Conservation (phyloP, 306 rosid species). For the Pterocarpus santalinus region DNA sequence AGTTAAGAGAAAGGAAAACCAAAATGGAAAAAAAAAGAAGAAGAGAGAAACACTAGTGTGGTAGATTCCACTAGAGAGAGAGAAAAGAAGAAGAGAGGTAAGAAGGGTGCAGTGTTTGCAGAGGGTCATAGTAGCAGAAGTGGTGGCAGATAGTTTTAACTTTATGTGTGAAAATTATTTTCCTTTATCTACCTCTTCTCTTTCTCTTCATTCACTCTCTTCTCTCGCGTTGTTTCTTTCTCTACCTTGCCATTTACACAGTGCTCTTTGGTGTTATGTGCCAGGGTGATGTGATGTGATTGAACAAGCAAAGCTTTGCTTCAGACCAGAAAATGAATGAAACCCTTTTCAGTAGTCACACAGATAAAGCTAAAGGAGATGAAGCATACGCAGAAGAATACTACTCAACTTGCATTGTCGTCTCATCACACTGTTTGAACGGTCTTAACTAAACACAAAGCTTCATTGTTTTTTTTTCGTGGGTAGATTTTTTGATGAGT, state of each 20-base stretch:
- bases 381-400: slow-evolving; percentile 32
- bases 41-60: no score
- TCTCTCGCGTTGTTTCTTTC: slow-evolving; percentile 8
- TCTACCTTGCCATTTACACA: background rate
- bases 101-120: no score
- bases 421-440: no score
- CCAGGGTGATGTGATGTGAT: slow-evolving; percentile 79
- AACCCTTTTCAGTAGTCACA: background rate
- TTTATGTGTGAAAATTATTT: slow-evolving; percentile 77
- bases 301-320: slow-evolving; percentile 57
- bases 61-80: no score
- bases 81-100: no score
- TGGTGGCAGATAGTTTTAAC: slow-evolving; percentile 81
- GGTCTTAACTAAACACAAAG: no score
- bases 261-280: slow-evolving; percentile 1
- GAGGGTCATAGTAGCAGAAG: slow-evolving; percentile 52
- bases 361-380: slow-evolving; percentile 18
- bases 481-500: no score
- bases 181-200: background rate
- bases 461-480: no score
- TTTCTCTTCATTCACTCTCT: background rate
- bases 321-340: slow-evolving; percentile 31
- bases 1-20: no score
- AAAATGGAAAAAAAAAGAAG: no score
- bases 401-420: no score